Conservation (phyloP, 805 yeast genomes). For the Jamesozyma jinghongensis region DNA sequence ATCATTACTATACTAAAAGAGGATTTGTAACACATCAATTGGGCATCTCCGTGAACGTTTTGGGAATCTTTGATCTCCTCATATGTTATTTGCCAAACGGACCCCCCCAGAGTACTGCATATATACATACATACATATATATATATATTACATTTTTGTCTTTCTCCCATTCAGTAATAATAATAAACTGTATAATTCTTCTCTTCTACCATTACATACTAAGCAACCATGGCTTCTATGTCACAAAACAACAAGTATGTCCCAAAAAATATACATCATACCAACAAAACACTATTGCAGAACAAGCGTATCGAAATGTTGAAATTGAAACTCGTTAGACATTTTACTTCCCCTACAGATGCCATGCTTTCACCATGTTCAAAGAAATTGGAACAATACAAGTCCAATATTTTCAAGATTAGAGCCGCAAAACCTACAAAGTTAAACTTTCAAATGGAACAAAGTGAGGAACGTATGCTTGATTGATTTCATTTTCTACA, state of each 20-base stretch:
- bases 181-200: too few relatives aligned
- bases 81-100: too few relatives aligned
- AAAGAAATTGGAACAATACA: slow-evolving; percentile 43
- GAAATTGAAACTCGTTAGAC: neutral
- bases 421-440: slow-evolving; percentile 16
- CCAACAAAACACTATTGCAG: neutral
- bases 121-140: too few relatives aligned
- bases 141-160: too few relatives aligned
- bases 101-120: too few relatives aligned
- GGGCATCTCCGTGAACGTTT: too few relatives aligned
- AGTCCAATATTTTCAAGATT: slow-evolving; percentile 19
- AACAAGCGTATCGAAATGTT: neutral
- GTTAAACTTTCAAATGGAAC: slow-evolving; percentile 2
- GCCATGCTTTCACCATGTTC: slow-evolving; percentile 50
- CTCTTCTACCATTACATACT: too few relatives aligned
- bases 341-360: slow-evolving; percentile 48
- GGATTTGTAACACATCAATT: too few relatives aligned
- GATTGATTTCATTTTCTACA: neutral
- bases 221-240: neutral
- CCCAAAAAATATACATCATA: too few relatives aligned
- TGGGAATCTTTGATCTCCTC: too few relatives aligned
- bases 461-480: neutral
- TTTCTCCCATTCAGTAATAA: too few relatives aligned
- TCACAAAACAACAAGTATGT: neutral
- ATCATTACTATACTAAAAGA: too few relatives aligned